Percentiles rank a stretch among this genome's conserved stretches.
Conservation (phyloP, 805 yeast genomes). For the Nakazawaea ernobii region DNA sequence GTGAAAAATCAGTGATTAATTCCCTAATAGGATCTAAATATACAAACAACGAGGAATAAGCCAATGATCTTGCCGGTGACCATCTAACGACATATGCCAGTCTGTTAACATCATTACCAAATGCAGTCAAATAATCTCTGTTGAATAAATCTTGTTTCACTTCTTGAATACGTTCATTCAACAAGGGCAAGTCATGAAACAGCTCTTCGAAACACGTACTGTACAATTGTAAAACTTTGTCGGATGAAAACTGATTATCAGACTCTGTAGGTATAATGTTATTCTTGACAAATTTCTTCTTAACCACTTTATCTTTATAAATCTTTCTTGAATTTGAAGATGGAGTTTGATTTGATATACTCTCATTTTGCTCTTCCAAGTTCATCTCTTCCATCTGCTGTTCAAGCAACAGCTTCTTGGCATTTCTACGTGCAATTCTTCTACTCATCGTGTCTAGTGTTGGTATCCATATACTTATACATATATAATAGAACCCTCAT, state of each 20-base stretch:
- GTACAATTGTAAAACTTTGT: conserved; percentile 32
- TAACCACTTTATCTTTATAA: conserved; percentile 1
- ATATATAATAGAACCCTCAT: conserved; percentile 6
- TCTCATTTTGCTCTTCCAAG: conserved; percentile 4
- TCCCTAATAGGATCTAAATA: conserved; percentile 37
- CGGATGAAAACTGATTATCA: conserved; percentile 27
- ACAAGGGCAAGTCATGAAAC: conserved; percentile 26
- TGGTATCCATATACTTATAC: neutral
- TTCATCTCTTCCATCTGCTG: conserved; percentile 12
- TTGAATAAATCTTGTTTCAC: conserved; percentile 69
- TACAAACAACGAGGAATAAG: conserved; percentile 64
- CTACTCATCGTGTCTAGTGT: conserved; percentile 25
- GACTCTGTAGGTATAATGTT: conserved; percentile 29
- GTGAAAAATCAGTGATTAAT: conserved; percentile 20
- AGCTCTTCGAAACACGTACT: conserved; percentile 26
- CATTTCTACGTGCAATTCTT: conserved; percentile 26
- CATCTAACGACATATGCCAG: conserved; percentile 78
- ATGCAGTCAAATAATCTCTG: conserved; percentile 67
- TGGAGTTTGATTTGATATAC: neutral
- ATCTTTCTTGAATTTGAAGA: conserved; percentile 14
- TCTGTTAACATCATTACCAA: conserved; percentile 55
- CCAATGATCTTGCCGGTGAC: conserved; percentile 79
- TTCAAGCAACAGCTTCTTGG: conserved; percentile 15
- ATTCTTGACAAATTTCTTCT: neutral
- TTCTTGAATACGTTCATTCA: conserved; percentile 46